These are phyloP conservation scores for Grosmannia huntii DNA, from an alignment of 2,329 filamentous ascomycete genomes.

Conservation along the genomic window DNA sequence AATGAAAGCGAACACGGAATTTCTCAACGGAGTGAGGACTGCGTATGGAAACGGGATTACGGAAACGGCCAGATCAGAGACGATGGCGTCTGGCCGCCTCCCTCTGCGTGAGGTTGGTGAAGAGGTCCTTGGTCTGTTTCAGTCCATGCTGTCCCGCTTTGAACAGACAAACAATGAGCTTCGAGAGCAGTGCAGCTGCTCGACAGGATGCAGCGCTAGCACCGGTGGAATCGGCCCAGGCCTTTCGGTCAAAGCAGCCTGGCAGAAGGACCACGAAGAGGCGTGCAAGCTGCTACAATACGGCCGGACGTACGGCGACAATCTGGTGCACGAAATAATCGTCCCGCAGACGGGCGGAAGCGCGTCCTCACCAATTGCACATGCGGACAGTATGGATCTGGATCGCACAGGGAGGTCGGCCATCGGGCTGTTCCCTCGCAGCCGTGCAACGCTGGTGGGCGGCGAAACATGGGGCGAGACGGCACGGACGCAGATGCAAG, in stretches of 20 bases:
- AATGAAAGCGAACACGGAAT: background rate
- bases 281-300: conserved; percentile 10
- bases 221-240: background rate
- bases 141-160: conserved; percentile 5
- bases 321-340: conserved; percentile 10
- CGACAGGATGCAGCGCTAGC: background rate
- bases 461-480: conserved; percentile 11
- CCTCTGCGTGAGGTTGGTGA: conserved; percentile 6
- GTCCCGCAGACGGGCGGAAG: conserved; percentile 1
- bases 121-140: conserved; percentile 7
- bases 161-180: conserved; percentile 6
- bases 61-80: background rate
- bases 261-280: conserved; percentile 11
- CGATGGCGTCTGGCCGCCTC: background rate
- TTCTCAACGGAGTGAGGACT: background rate
- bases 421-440: conserved; percentile 10
- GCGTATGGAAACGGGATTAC: background rate
- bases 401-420: conserved; percentile 10
- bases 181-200: background rate
- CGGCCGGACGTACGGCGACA: conserved; percentile 12
- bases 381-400: background rate
- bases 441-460: conserved; percentile 4
- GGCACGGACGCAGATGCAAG: conserved; percentile 10
- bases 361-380: background rate
- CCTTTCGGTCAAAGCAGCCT: background rate